Conservation (phyloP, 129 eudicot species). For the Artemisia argyi region DNA sequence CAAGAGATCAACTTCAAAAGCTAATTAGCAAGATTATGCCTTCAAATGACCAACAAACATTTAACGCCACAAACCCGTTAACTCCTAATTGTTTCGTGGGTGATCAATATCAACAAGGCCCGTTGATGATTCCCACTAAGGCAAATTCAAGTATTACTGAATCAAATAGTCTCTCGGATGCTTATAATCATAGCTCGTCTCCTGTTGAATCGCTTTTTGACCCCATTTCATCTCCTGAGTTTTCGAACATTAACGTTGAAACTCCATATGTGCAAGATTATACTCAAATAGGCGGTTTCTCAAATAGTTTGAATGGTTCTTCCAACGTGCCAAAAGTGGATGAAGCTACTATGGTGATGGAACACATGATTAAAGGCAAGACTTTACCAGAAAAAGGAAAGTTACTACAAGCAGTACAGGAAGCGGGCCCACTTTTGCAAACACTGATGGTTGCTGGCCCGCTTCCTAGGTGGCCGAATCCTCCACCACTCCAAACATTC, state of each 20-base stretch:
- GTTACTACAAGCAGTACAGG: constrained; percentile 46
- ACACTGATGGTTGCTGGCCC: constrained; percentile 47
- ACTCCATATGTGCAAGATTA: constrained; percentile 33
- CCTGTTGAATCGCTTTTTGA: constrained; percentile 42
- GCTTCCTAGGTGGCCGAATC: constrained; percentile 80
- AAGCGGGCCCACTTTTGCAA: constrained; percentile 65
- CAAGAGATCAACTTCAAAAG: constrained; percentile 60
- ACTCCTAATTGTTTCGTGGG: constrained; percentile 23
- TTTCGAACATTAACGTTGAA: constrained; percentile 41
- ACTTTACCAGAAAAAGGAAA: constrained; percentile 57
- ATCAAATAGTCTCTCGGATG: constrained; percentile 48
- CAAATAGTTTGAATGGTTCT: constrained; percentile 9
- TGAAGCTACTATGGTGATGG: constrained; percentile 48
- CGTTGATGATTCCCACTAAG: constrained; percentile 40
- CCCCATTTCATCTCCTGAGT: constrained; percentile 36
- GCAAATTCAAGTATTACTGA: constrained; percentile 66
- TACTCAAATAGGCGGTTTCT: neutral
- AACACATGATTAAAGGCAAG: constrained; percentile 57
- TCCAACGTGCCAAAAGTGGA: constrained; percentile 33
- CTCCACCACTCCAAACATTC: constrained; percentile 52
- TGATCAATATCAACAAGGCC: constrained; percentile 33
- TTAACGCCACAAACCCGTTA: neutral
- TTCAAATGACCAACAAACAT: constrained; percentile 35
- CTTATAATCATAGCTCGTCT: constrained; percentile 36
- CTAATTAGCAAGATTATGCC: constrained; percentile 44